phyloP scores from a whole-genome alignment of 1,284 basidiomycete genomes.

The Cutaneotrichosporon cutaneum region DNA sequence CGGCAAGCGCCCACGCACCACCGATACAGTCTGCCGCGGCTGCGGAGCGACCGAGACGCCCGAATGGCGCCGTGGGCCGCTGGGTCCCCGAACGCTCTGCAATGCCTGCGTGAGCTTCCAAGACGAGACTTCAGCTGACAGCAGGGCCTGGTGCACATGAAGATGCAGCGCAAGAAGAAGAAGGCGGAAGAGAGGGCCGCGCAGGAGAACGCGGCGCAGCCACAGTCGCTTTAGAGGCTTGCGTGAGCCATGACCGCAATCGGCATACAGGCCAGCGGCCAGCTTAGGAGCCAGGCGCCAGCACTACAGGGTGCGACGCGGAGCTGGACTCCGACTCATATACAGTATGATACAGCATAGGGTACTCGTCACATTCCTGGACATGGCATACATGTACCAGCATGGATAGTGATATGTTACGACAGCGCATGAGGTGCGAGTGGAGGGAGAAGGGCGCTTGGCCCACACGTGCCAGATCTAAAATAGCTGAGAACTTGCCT shows the following conservation, averaged over 20 bases:
- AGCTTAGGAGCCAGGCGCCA: background rate
- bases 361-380: background rate
- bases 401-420: background rate
- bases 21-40: slow-evolving; percentile 39
- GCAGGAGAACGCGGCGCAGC: slow-evolving; percentile 15
- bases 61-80: slow-evolving; percentile 52
- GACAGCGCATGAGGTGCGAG: background rate
- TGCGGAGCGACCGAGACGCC: slow-evolving; percentile 53
- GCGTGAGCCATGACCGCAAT: background rate
- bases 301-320: background rate
- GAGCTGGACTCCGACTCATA: background rate
- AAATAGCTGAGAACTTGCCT: background rate
- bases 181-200: slow-evolving; percentile 44
- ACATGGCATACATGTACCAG: background rate
- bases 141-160: slow-evolving; percentile 50
- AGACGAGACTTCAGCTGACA: background rate
- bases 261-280: background rate
- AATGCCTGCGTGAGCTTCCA: slow-evolving; percentile 50
- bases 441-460: background rate
- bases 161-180: slow-evolving; percentile 45
- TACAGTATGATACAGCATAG: background rate
- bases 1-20: slow-evolving; percentile 17
- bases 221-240: background rate
- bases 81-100: slow-evolving; percentile 52
- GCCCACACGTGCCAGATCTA: background rate